phyloP scores from a whole-genome alignment of 352 stramenopile species.

The Thalassiosira ordinaria region DNA sequence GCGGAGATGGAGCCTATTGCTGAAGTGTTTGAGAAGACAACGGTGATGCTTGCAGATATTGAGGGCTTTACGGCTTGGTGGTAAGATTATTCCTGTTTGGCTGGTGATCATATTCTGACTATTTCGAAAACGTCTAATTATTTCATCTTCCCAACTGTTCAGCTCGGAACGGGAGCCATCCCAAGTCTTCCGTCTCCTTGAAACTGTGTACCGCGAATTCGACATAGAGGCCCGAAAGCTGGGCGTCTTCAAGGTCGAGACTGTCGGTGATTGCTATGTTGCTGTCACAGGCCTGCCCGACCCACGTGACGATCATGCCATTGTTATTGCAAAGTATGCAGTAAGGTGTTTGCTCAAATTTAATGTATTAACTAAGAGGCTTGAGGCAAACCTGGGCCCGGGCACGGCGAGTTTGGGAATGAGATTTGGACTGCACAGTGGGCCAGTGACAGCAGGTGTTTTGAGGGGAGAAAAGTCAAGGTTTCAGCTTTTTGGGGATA shows the following conservation, averaged over 20 bases:
- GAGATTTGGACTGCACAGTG: conserved; percentile 54
- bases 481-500: conserved; percentile 67
- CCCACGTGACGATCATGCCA: conserved; percentile 53
- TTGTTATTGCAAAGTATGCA: conserved; percentile 56
- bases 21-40: conserved; percentile 64
- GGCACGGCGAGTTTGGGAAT: conserved; percentile 47
- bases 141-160: too few relatives aligned
- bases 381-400: conserved; percentile 47
- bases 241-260: conserved; percentile 70
- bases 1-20: conserved; percentile 52
- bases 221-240: conserved; percentile 47
- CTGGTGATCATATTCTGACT: too few relatives aligned
- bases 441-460: conserved; percentile 57
- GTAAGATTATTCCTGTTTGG: background rate
- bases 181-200: conserved; percentile 62
- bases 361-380: conserved; percentile 34
- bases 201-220: conserved; percentile 45
- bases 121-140: too few relatives aligned
- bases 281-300: conserved; percentile 59
- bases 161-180: conserved; percentile 41
- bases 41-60: conserved; percentile 65
- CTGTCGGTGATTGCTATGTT: conserved; percentile 72
- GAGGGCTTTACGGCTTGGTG: conserved; percentile 59
- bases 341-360: conserved; percentile 53
- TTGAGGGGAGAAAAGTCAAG: conserved; percentile 53